These are phyloP conservation scores for Intubia oerlemansii DNA, from an alignment of 2,329 filamentous ascomycete genomes.

Conservation along the genomic window DNA sequence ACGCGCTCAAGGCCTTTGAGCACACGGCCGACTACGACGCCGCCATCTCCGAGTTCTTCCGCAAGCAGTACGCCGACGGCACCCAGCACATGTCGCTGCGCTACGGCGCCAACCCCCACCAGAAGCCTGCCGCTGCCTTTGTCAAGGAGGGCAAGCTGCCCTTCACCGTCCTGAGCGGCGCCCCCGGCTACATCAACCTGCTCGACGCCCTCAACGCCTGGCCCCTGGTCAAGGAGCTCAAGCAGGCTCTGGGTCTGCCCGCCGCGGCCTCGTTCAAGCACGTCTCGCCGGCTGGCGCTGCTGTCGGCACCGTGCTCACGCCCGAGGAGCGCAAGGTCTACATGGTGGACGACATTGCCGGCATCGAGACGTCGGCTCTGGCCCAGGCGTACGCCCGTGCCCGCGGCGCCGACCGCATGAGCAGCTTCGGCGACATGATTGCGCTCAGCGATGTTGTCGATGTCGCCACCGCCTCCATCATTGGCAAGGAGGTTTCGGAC, in stretches of 20 bases:
- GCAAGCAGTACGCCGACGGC: conserved; percentile 83
- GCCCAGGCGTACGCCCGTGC: conserved; percentile 93
- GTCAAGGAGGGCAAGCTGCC: conserved; percentile 53
- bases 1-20: conserved; percentile 94
- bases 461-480: conserved; percentile 85
- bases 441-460: conserved; percentile 83
- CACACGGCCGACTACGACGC: conserved; percentile 94
- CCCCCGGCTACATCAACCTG: conserved; percentile 93
- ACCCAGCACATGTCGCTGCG: conserved; percentile 67
- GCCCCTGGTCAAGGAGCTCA: conserved; percentile 92
- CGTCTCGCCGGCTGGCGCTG: conserved; percentile 87
- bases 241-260: conserved; percentile 65
- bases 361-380: conserved; percentile 65
- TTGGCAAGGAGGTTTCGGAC: conserved; percentile 93
- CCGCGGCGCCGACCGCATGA: conserved; percentile 93
- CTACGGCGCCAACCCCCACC: conserved; percentile 94
- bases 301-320: conserved; percentile 72
- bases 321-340: conserved; percentile 89
- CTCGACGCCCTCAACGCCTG: conserved; percentile 92
- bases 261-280: conserved; percentile 98
- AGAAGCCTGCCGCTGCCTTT: conserved; percentile 85
- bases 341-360: conserved; percentile 90
- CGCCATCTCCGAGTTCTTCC: conserved; percentile 92
- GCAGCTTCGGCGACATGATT: conserved; percentile 92
- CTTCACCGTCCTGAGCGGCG: conserved; percentile 82